Conservation (phyloP, 2,329 filamentous ascomycete species). For the Epicoccum nigrum region DNA sequence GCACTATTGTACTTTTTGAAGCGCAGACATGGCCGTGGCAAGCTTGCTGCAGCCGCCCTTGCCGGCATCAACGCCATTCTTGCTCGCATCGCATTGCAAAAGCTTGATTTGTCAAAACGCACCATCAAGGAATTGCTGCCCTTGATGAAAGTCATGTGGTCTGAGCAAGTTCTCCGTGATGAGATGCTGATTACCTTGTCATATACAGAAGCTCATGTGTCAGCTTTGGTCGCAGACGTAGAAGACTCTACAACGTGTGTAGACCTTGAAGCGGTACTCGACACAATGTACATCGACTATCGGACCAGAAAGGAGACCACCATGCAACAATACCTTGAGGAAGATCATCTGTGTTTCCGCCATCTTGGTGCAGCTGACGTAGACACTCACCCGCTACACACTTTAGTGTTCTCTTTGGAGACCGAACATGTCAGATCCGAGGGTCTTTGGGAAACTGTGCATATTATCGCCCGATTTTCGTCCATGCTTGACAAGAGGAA, state of each 20-base stretch:
- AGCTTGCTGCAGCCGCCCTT: slow-evolving; percentile 75
- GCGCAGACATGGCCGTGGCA: slow-evolving; percentile 66
- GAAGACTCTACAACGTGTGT: slow-evolving; percentile 37
- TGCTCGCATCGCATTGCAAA: slow-evolving; percentile 69
- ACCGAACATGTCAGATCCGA: slow-evolving; percentile 37
- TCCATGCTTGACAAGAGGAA: slow-evolving; percentile 41
- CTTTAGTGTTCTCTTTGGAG: slow-evolving; percentile 44
- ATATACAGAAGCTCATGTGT: slow-evolving; percentile 57
- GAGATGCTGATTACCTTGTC: slow-evolving; percentile 76
- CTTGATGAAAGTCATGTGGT: slow-evolving; percentile 78
- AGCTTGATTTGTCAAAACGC: slow-evolving; percentile 65
- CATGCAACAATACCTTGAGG: slow-evolving; percentile 60
- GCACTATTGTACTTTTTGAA: slow-evolving; percentile 67
- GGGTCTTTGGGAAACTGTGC: slow-evolving; percentile 46
- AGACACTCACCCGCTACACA: slow-evolving; percentile 35
- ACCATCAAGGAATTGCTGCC: slow-evolving; percentile 69
- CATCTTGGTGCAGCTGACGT: slow-evolving; percentile 46
- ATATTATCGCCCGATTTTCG: slow-evolving; percentile 49
- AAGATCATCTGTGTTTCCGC: slow-evolving; percentile 71
- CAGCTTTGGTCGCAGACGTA: slow-evolving; percentile 35
- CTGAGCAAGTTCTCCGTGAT: slow-evolving; percentile 66
- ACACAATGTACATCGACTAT: slow-evolving; percentile 80
- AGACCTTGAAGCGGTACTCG: slow-evolving; percentile 68
- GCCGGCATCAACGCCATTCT: slow-evolving; percentile 76
- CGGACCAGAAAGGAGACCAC: slow-evolving; percentile 66